Percentiles rank a stretch among this genome's conserved stretches.
phyloP scores from a whole-genome alignment of 2,329 filamentous ascomycete species.

The Sporothrix dimorphospora region DNA sequence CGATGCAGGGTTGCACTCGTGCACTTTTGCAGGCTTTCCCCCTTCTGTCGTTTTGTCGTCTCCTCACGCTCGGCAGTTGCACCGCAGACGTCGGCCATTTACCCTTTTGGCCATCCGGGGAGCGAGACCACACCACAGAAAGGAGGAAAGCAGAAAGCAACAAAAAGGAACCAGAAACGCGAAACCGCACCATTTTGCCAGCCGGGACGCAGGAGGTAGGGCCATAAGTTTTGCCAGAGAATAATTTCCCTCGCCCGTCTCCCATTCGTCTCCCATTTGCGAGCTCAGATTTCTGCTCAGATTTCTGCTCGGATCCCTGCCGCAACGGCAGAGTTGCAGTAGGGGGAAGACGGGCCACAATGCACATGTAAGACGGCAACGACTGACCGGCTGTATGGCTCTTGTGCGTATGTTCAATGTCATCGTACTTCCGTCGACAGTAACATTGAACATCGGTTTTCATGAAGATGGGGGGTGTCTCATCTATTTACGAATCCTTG shows the following conservation, averaged over 20 bases:
- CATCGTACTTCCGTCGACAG: neutral
- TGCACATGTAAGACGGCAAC: neutral
- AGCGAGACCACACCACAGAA: neutral
- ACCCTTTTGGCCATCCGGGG: neutral
- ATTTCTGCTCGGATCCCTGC: no score
- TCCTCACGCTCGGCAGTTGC: conserved; percentile 13
- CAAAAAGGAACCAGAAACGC: no score
- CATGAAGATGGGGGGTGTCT: no score
- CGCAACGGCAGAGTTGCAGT: neutral
- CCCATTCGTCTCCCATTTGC: neutral
- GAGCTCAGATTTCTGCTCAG: neutral
- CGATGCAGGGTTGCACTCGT: neutral
- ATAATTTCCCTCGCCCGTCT: no score
- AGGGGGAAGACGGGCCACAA: neutral
- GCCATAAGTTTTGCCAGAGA: neutral
- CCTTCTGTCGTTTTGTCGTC: neutral
- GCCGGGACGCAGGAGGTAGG: neutral
- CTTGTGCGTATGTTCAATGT: neutral
- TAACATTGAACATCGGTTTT: neutral
- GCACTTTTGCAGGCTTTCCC: neutral
- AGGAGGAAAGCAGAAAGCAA: neutral
- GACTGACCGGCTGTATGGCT: neutral
- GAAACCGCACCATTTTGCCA: neutral
- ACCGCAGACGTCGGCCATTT: neutral
- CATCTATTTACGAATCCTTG: no score